phyloP scores from a whole-genome alignment of 805 yeast species.

The Nakazawaea siamensis region DNA sequence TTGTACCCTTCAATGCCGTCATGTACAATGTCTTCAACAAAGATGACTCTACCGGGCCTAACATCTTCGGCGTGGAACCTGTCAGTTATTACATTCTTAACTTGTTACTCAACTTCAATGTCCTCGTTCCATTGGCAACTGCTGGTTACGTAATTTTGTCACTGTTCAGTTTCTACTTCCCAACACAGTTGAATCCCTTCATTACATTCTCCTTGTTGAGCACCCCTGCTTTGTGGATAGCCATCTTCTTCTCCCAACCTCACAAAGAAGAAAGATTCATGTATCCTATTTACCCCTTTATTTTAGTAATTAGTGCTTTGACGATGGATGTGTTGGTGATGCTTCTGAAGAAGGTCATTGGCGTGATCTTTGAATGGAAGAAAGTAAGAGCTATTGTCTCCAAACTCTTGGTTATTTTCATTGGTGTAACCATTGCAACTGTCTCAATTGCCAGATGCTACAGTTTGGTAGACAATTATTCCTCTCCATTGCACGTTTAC shows the following conservation, averaged over 20 bases:
- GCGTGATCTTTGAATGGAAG: not conserved
- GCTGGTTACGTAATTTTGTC: no score
- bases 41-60: constrained; percentile 69
- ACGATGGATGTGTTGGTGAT: constrained; percentile 20
- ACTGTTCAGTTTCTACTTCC: constrained; percentile 22
- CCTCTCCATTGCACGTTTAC: constrained; percentile 63
- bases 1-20: constrained; percentile 79
- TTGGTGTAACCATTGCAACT: constrained; percentile 13
- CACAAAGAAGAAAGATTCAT: constrained; percentile 92
- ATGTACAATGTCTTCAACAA: constrained; percentile 72
- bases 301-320: constrained; percentile 56
- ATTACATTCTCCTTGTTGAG: constrained; percentile 21
- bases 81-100: constrained; percentile 63
- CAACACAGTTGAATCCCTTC: constrained; percentile 19
- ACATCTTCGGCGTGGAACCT: constrained; percentile 85
- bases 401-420: constrained; percentile 5
- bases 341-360: constrained; percentile 3
- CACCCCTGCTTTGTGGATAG: constrained; percentile 57
- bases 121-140: constrained; percentile 33
- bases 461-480: constrained; percentile 58
- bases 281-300: constrained; percentile 74
- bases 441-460: constrained; percentile 43
- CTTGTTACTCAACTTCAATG: constrained; percentile 67
- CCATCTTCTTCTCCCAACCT: constrained; percentile 64
- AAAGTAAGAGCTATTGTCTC: not conserved